These are phyloP conservation scores for Pulveroboletus ravenelii DNA, from an alignment of 768 basidiomycete species.

Conservation along the genomic window DNA sequence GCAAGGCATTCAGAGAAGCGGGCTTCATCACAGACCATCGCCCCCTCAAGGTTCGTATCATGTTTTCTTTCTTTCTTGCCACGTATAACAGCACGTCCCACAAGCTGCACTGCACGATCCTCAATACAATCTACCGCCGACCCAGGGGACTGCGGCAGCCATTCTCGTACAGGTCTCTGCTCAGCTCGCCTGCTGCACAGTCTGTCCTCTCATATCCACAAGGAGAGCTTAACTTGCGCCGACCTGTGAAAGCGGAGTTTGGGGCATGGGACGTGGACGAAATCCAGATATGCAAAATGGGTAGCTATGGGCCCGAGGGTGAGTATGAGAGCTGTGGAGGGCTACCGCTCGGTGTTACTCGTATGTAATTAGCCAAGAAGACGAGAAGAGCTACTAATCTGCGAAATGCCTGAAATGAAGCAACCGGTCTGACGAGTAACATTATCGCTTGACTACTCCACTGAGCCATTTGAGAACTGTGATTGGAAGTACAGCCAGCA, in stretches of 20 bases:
- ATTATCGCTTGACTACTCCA: no score
- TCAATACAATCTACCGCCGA: slow-evolving; percentile 45
- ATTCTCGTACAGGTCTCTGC: slow-evolving; percentile 39
- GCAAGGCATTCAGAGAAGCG: slow-evolving; percentile 34
- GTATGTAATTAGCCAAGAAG: neutral
- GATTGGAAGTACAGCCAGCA: no score
- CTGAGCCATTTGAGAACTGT: no score
- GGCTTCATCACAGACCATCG: slow-evolving; percentile 45
- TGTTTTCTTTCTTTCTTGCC: neutral
- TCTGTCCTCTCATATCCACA: slow-evolving; percentile 1
- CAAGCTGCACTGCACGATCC: slow-evolving; percentile 47
- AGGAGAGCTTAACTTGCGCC: slow-evolving; percentile 4
- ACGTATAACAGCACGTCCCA: neutral
- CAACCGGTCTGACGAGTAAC: no score
- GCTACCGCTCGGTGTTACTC: neutral
- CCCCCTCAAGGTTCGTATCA: slow-evolving; percentile 43
- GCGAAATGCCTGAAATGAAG: no score
- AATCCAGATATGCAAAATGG: slow-evolving; percentile 68
- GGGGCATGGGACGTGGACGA: slow-evolving; percentile 52
- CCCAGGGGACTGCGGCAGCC: slow-evolving; percentile 34
- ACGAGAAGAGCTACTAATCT: neutral
- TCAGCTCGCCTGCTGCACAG: slow-evolving; percentile 25
- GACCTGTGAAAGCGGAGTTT: slow-evolving; percentile 39
- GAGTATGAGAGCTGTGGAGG: slow-evolving; percentile 51
- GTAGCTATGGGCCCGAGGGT: slow-evolving; percentile 56